A percentile compares a stretch with the other conserved stretches of the same genome.
phyloP scores from a whole-genome alignment of 257 asterid species.

The Przewalskia tangutica region DNA sequence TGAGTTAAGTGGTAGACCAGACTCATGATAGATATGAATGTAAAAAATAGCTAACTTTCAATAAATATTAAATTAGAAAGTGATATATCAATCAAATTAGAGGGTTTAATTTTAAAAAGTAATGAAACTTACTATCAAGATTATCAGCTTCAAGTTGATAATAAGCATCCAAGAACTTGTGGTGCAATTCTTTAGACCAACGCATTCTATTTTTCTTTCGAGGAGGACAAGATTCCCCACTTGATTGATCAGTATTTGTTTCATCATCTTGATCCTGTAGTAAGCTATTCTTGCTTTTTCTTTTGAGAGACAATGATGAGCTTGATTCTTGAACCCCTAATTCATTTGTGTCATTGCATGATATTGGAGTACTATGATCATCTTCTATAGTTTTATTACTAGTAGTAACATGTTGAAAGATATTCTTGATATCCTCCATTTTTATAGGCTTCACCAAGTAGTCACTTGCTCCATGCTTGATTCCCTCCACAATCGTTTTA shows the following conservation, averaged over 20 bases:
- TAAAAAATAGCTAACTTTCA: too few species aligned
- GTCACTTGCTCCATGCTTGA: constrained; percentile 7
- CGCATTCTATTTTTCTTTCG: background rate
- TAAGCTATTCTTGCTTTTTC: background rate
- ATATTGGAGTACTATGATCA: background rate
- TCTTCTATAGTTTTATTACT: background rate
- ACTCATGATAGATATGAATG: too few species aligned
- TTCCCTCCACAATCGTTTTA: background rate
- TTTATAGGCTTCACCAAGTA: constrained; percentile 8
- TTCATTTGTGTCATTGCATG: background rate
- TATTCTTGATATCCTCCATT: constrained; percentile 6
- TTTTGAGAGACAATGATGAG: background rate
- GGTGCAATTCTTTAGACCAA: background rate
- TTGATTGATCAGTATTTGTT: background rate
- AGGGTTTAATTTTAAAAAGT: background rate
- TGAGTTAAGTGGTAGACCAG: too few species aligned
- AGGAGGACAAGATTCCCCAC: background rate
- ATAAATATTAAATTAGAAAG: background rate
- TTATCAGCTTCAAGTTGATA: background rate
- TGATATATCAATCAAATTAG: background rate
- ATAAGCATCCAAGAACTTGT: background rate
- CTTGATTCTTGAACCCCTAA: background rate
- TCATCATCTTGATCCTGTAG: background rate
- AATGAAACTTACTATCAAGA: background rate
- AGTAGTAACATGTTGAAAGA: constrained; percentile 5